Evolutionary conservation across 768 basidiomycete genomes (phyloP).

Genomic region (Leccinum barrowsii): DNA sequence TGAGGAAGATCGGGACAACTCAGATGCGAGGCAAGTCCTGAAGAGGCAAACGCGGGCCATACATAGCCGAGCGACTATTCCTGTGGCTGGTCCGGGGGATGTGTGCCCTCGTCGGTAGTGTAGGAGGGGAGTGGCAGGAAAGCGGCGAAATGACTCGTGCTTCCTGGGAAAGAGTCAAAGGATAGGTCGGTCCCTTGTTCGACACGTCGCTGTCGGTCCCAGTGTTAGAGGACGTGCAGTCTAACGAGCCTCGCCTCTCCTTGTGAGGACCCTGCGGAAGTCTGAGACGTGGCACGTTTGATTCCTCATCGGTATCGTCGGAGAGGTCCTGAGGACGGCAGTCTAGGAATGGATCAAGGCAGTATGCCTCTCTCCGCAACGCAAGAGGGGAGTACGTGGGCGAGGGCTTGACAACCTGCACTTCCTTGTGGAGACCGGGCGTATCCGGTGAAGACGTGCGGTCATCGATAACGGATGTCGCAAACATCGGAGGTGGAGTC

Average conservation of each 20-base stretch:
- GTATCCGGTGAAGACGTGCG: neutral
- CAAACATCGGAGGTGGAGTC: constrained; percentile 1
- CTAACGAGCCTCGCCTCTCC: neutral
- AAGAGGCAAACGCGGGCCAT: neutral
- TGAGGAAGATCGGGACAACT: neutral
- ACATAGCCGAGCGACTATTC: neutral
- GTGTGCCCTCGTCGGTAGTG: constrained; percentile 1
- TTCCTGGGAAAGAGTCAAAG: neutral
- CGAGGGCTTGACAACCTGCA: neutral
- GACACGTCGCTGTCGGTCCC: constrained; percentile 1
- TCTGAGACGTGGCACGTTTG: neutral
- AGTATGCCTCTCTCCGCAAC: neutral
- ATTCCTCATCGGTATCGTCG: neutral
- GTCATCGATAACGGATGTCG: neutral
- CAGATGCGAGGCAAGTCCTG: neutral
- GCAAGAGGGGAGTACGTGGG: neutral
- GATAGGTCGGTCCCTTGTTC: constrained; percentile 2
- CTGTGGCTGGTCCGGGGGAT: neutral
- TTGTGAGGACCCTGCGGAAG: neutral
- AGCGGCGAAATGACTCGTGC: neutral
- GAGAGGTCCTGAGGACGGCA: neutral
- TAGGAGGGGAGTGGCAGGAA: neutral
- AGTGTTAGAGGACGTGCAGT: neutral
- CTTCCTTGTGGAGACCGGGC: neutral
- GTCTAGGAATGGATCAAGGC: constrained; percentile 6